phyloP scores from a whole-genome alignment of 371 early-diverging fungal species.

The Mortierella sp. region DNA sequence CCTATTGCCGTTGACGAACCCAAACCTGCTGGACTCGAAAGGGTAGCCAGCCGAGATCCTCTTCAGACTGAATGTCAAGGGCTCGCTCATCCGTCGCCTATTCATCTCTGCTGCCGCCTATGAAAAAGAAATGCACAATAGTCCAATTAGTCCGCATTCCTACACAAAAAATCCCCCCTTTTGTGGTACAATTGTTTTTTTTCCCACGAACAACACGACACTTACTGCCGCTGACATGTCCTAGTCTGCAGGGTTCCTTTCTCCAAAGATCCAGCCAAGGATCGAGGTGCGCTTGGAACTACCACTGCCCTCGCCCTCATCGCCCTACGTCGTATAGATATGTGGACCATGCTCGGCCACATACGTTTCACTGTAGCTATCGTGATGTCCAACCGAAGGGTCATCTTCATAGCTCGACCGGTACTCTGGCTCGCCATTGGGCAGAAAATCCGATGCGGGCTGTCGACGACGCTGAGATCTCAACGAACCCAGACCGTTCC shows the following conservation, averaged over 20 bases:
- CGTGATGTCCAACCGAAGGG: conserved; percentile 30
- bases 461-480: not conserved
- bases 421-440: conserved; percentile 12
- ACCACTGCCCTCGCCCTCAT: conserved; percentile 14
- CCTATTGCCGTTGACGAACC: conserved; percentile 19
- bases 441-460: not conserved
- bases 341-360: conserved; percentile 20
- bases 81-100: not conserved
- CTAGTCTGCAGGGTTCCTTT: not conserved
- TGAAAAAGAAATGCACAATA: not conserved
- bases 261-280: conserved; percentile 20
- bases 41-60: conserved; percentile 27
- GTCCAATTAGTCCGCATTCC: not conserved
- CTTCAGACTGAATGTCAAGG: conserved; percentile 16
- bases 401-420: conserved; percentile 24
- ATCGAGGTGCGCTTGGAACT: conserved; percentile 13
- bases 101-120: not conserved
- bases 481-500: not conserved
- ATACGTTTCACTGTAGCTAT: conserved; percentile 29
- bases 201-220: not conserved
- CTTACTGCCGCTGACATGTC: not conserved
- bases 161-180: no score
- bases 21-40: conserved; percentile 28
- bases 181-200: not conserved
- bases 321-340: conserved; percentile 12